Evolutionary conservation across 441 rosid genomes (phyloP).

Genomic region (Omphalea diandra): DNA sequence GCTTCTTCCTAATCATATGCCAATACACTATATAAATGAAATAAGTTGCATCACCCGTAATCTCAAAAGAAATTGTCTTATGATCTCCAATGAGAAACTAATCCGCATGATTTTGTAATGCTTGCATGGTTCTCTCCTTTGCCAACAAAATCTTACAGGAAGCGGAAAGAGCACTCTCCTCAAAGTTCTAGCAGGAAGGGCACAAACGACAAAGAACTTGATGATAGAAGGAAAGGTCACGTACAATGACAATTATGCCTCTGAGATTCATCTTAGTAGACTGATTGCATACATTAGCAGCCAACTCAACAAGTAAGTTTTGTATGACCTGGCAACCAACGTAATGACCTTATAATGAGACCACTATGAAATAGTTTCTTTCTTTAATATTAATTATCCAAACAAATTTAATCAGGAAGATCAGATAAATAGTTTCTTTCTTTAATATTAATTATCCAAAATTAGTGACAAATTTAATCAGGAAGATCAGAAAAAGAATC

Average conservation of each 20-base stretch:
- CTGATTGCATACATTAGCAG: conserved; percentile 28
- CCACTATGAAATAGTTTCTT: too few species aligned
- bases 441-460: too few species aligned
- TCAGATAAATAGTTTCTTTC: too few species aligned
- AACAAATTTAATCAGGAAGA: background rate
- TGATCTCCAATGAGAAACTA: too few species aligned
- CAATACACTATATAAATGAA: too few species aligned
- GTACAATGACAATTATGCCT: conserved; percentile 27
- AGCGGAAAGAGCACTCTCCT: conserved; percentile 30
- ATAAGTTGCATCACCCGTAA: too few species aligned
- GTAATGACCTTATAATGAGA: too few species aligned
- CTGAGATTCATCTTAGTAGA: conserved; percentile 30
- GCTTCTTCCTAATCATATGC: too few species aligned
- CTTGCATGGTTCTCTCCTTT: too few species aligned
- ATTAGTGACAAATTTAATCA: background rate
- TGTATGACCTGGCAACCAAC: background rate
- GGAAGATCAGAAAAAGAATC: background rate
- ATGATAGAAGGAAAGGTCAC: conserved; percentile 25
- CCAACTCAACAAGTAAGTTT: conserved; percentile 32
- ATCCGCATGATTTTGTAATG: too few species aligned
- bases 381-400: too few species aligned
- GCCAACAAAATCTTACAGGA: conserved; percentile 25
- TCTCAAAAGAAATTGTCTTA: too few species aligned
- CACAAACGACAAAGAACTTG: conserved; percentile 8
- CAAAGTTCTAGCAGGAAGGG: conserved; percentile 25